Conservation (phyloP, 129 eudicot genomes). For the Flaveria linearis region DNA sequence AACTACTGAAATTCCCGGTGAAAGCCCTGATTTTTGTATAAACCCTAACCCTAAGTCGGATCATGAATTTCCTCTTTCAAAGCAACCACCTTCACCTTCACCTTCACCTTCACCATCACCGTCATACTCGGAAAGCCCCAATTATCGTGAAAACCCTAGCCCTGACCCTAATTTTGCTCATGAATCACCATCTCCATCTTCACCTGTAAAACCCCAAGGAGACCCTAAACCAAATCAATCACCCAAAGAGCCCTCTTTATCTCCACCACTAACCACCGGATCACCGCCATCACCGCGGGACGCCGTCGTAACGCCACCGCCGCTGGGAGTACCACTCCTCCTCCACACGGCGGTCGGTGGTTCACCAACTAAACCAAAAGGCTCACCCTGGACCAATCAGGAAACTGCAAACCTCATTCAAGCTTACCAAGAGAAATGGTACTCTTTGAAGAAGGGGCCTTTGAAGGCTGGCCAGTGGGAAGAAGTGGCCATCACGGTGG, state of each 20-base stretch:
- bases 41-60: constrained; percentile 22
- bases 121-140: constrained; percentile 15
- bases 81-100: neutral
- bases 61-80: constrained; percentile 16
- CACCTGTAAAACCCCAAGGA: constrained; percentile 21
- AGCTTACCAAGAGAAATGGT: constrained; percentile 92
- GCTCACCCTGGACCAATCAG: constrained; percentile 72
- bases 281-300: constrained; percentile 9
- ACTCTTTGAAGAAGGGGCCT: constrained; percentile 80
- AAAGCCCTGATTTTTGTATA: constrained; percentile 21
- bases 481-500: constrained; percentile 78
- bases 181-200: constrained; percentile 27
- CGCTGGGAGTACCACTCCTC: constrained; percentile 22
- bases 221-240: constrained; percentile 19
- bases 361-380: constrained; percentile 43
- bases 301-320: constrained; percentile 20
- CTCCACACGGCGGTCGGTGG: constrained; percentile 11
- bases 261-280: constrained; percentile 26
- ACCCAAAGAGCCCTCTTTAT: constrained; percentile 19
- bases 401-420: constrained; percentile 77
- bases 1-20: neutral
- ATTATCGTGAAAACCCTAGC: constrained; percentile 20
- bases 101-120: too few species aligned
- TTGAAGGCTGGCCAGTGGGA: constrained; percentile 91
- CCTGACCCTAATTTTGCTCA: constrained; percentile 29